Conservation (phyloP, 306 rosid genomes). For the Vicia sativa region DNA sequence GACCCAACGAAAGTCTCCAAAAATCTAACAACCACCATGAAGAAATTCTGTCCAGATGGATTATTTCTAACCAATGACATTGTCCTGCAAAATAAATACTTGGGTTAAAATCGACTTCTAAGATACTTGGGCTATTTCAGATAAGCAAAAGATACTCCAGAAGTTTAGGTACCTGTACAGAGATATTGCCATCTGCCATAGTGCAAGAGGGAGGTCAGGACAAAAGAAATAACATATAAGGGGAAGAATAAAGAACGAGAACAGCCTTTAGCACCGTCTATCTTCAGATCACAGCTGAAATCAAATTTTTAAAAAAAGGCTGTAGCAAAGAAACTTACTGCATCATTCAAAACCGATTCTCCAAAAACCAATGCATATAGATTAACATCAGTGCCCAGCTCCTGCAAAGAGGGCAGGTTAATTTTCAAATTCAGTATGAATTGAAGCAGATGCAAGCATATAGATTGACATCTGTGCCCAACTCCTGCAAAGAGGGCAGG, state of each 20-base stretch:
- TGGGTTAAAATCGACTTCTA: slow-evolving; percentile 38
- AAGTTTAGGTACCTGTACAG: slow-evolving; percentile 79
- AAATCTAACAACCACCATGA: slow-evolving; percentile 86
- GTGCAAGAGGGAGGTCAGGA: slow-evolving; percentile 38
- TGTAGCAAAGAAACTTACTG: slow-evolving; percentile 59
- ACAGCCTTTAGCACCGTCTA: slow-evolving; percentile 37
- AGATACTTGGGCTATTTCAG: slow-evolving; percentile 13
- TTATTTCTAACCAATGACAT: slow-evolving; percentile 78
- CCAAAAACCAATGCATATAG: slow-evolving; percentile 98
- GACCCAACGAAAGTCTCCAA: slow-evolving; percentile 99
- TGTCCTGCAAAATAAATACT: slow-evolving; percentile 59
- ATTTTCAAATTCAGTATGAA: slow-evolving; percentile 24
- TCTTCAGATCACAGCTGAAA: slow-evolving; percentile 33
- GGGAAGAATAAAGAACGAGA: slow-evolving; percentile 22
- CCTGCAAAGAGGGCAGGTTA: slow-evolving; percentile 55
- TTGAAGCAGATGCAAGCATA: slow-evolving; percentile 9
- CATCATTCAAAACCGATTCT: slow-evolving; percentile 97
- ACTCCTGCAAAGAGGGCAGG: slow-evolving; percentile 65
- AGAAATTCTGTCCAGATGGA: slow-evolving; percentile 70
- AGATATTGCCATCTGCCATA: slow-evolving; percentile 92
- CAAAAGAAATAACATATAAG: slow-evolving; percentile 24
- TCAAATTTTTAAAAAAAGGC: slow-evolving; percentile 14
- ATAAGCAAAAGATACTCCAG: slow-evolving; percentile 27
- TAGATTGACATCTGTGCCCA: slow-evolving; percentile 79
- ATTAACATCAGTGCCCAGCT: slow-evolving; percentile 92